Percentiles rank a stretch among this genome's conserved stretches.
Conservation (phyloP, 2,329 filamentous ascomycete genomes). For the Trichoderma sp. region DNA sequence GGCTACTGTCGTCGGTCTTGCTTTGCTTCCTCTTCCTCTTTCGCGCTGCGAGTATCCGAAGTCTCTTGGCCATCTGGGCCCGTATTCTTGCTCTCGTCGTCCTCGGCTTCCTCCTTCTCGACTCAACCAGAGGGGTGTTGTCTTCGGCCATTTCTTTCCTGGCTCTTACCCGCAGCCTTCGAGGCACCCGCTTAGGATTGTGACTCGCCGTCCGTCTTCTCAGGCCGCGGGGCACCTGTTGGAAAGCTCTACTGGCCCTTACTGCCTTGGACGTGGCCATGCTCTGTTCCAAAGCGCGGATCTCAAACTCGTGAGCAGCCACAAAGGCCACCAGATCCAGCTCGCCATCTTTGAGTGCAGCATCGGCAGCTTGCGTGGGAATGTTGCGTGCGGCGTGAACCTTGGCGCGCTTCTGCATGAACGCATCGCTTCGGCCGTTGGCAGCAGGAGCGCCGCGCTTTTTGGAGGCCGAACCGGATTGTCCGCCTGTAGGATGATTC, state of each 20-base stretch:
- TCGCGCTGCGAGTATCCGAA: conserved; percentile 63
- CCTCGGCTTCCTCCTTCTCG: conserved; percentile 61
- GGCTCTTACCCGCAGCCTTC: conserved; percentile 69
- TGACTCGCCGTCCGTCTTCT: conserved; percentile 89
- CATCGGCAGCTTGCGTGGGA: conserved; percentile 51
- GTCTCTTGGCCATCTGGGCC: conserved; percentile 72
- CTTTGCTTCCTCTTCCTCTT: conserved; percentile 49
- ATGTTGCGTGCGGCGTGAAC: conserved; percentile 51
- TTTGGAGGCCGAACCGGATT: conserved; percentile 29
- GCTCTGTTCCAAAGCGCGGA: conserved; percentile 78
- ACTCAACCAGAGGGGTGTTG: conserved; percentile 80
- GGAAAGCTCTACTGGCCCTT: conserved; percentile 74
- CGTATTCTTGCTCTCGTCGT: conserved; percentile 63
- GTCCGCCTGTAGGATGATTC: conserved; percentile 30
- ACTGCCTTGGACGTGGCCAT: conserved; percentile 71
- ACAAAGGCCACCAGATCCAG: conserved; percentile 85
- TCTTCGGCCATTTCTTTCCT: conserved; percentile 79
- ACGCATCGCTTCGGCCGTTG: conserved; percentile 31
- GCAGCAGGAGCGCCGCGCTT: conserved; percentile 31
- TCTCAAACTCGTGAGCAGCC: conserved; percentile 84
- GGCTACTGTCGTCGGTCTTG: conserved; percentile 24
- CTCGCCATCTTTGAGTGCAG: conserved; percentile 68
- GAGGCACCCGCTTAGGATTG: conserved; percentile 88
- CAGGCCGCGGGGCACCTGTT: conserved; percentile 83
- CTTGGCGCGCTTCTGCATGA: conserved; percentile 47